phyloP scores from a whole-genome alignment of 768 basidiomycete species.

The Lactarius hatsudake region DNA sequence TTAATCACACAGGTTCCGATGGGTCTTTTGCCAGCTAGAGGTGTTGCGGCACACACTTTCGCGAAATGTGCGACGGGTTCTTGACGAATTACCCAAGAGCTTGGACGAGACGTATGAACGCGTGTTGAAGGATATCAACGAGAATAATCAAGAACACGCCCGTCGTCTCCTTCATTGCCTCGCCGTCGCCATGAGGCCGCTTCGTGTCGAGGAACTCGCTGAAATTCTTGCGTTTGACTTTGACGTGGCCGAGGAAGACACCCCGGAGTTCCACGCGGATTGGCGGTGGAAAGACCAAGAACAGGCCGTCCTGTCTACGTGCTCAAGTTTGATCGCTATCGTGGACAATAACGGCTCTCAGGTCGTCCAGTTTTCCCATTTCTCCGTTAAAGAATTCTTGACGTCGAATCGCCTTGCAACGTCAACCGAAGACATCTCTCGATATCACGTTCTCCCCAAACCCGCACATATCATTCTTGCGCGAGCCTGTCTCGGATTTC shows the following conservation, averaged over 20 bases:
- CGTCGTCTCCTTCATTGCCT: constrained; percentile 8
- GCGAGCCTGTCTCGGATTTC: background rate
- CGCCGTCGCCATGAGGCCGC: background rate
- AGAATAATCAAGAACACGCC: background rate
- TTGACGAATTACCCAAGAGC: background rate
- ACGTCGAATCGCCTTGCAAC: background rate
- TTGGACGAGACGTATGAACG: constrained; percentile 5
- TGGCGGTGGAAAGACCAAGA: constrained; percentile 5
- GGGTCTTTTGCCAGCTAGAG: background rate
- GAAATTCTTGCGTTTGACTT: constrained; percentile 1
- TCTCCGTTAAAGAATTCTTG: constrained; percentile 4
- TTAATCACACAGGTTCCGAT: background rate
- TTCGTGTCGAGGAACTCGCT: constrained; percentile 1
- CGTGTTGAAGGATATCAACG: background rate
- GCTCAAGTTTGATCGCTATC: background rate
- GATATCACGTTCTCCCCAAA: background rate
- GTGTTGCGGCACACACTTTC: too few relatives aligned
- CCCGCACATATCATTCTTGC: background rate
- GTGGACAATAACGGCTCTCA: background rate
- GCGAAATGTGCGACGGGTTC: background rate
- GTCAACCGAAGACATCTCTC: background rate
- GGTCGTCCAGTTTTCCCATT: constrained; percentile 5
- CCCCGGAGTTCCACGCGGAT: background rate
- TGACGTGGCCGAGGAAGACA: background rate
- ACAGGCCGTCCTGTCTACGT: background rate